Evolutionary conservation across 2,329 filamentous ascomycete species (phyloP), one percentile per base, ranked within the genome.

Genomic region (Penicillium janthinellum): DNA sequence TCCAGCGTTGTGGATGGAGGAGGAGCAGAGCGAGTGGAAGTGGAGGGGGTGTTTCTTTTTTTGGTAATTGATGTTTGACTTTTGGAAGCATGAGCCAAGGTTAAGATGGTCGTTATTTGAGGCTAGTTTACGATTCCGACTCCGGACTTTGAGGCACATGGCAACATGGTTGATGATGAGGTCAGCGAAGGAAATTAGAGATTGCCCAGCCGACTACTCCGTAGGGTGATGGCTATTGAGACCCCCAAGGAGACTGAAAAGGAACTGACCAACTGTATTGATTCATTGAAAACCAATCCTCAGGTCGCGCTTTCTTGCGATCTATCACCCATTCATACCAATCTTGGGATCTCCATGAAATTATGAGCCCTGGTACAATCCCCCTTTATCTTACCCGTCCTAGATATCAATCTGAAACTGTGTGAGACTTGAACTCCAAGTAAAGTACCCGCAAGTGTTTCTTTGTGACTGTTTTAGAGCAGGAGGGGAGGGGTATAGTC

Each of bases 1-100:
- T 5, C 44, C 38, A 56, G 56, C 45, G 12, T 39, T 25, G 20
- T 52, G 51, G 50, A 56, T 58, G 57, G 54, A 25, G 44, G 31
- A 28, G 31, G 55, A 57, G 25, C 12, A 25, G 35, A 47, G 44
- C 6, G 34, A n/a, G 3, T 45, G 20, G n/a, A 42, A 58, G 57
- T 63, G 54, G 51, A 60, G 51, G n/a, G 11, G 12, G 1, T 28
- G 17, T 39, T 15, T 38, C 34, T 52, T 38, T 52, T 25, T 22
- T 25, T 39, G 17, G 12, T 34, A 6, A 15, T 48, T 48, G 15
- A n/a, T 48, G 0, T 2, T 31, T 31, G 31, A 5, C 31, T 31
- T 31, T 31, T 10, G 8, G 6, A 31, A 6, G 8, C 31, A 31
- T 31, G 31, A 31, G 7, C 31, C 31, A 31, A 31, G 31, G 31